Conservation (phyloP, 2,329 filamentous ascomycete species). For the Diaporthe sp. region DNA sequence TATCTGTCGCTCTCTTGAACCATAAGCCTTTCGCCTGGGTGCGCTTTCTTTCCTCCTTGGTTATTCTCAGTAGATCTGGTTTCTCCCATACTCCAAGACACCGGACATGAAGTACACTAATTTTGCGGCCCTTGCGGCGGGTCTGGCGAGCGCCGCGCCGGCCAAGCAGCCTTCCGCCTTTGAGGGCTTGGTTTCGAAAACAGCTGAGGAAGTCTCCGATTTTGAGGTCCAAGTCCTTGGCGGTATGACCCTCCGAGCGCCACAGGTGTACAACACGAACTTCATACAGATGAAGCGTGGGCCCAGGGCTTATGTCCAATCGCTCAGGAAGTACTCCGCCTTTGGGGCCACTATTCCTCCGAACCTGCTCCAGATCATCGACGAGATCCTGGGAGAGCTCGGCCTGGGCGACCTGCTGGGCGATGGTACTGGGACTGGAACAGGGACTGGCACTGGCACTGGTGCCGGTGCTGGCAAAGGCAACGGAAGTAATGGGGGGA, state of each 20-base stretch:
- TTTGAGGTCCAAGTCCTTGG: constrained; percentile 54
- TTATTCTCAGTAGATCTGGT: constrained; percentile 30
- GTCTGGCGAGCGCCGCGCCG: constrained; percentile 41
- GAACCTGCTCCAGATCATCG: constrained; percentile 51
- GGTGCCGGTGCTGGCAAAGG: constrained; percentile 25
- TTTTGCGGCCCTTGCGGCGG: constrained; percentile 52
- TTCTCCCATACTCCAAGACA: constrained; percentile 34
- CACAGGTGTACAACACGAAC: constrained; percentile 55
- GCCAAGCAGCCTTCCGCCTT: constrained; percentile 18
- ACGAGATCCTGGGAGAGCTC: constrained; percentile 52
- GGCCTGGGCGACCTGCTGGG: constrained; percentile 44
- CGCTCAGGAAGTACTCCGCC: constrained; percentile 56
- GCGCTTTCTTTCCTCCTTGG: constrained; percentile 9
- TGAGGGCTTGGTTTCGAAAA: constrained; percentile 30
- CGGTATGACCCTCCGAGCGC: constrained; percentile 56
- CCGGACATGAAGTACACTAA: constrained; percentile 53
- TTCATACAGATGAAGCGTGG: constrained; percentile 53
- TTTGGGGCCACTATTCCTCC: constrained; percentile 53
- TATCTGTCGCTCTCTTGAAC: constrained; percentile 1
- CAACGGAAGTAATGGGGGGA: constrained; percentile 16
- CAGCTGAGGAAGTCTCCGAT: constrained; percentile 43
- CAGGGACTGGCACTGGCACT: constrained; percentile 7
- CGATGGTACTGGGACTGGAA: neutral
- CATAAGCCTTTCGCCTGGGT: constrained; percentile 13
- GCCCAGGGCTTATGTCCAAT: constrained; percentile 49